These are phyloP conservation scores for Madurella fahalii DNA, from an alignment of 2,329 filamentous ascomycete species.

Conservation along the genomic window DNA sequence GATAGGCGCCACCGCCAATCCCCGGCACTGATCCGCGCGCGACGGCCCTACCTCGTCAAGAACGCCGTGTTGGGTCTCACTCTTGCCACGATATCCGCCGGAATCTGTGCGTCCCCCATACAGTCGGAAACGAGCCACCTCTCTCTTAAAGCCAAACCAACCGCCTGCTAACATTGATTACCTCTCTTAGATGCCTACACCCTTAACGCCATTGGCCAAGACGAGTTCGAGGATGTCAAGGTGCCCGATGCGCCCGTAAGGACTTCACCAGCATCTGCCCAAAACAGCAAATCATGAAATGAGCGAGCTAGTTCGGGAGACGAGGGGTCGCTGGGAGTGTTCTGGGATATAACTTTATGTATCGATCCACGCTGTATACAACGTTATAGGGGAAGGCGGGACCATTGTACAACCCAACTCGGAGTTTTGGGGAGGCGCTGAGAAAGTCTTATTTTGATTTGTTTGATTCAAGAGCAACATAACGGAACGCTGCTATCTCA, in stretches of 20 bases:
- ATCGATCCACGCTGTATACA: neutral
- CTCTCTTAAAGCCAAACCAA: neutral
- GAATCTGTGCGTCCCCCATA: conserved; percentile 71
- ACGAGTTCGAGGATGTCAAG: conserved; percentile 93
- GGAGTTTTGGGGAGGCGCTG: conserved; percentile 9
- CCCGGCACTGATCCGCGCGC: conserved; percentile 83
- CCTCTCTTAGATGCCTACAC: conserved; percentile 50
- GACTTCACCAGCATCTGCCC: conserved; percentile 26
- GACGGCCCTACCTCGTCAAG: conserved; percentile 86
- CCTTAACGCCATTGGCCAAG: conserved; percentile 84
- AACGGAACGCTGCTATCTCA: neutral
- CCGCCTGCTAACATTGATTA: conserved; percentile 10
- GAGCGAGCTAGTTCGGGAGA: neutral
- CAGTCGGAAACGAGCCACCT: neutral
- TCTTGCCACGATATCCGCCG: conserved; percentile 70
- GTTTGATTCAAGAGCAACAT: neutral
- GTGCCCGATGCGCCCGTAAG: conserved; percentile 67
- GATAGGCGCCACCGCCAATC: conserved; percentile 81
- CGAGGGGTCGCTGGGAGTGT: neutral
- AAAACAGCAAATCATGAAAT: conserved; percentile 27
- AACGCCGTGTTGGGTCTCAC: conserved; percentile 79
- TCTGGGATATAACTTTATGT: neutral
- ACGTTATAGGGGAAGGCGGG: neutral
- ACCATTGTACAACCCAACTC: conserved; percentile 6
- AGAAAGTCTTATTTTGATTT: conserved; percentile 5